A percentile compares a stretch with the other conserved stretches of the same genome.
Evolutionary conservation across 257 asterid species (phyloP).

Genomic region (Jacaranda mimosifolia): DNA sequence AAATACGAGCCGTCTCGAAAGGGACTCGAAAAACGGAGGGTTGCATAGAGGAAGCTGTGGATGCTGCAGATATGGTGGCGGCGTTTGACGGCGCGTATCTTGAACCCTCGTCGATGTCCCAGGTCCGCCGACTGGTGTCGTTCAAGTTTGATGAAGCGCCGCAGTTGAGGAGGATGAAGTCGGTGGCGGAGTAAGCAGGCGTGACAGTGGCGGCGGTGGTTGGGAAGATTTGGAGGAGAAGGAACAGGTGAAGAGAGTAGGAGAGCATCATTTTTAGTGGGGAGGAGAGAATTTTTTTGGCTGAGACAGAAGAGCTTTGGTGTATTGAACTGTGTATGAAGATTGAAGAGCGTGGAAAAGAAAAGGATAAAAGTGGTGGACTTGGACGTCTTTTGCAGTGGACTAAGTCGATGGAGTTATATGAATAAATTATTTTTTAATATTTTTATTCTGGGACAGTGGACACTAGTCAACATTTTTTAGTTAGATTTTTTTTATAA

Average conservation of each 20-base stretch:
- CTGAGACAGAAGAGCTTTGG: background rate
- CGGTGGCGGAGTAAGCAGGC: conserved; percentile 42
- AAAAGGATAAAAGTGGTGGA: background rate
- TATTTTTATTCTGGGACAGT: background rate
- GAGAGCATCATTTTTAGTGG: conserved; percentile 31
- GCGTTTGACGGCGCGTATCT: conserved; percentile 42
- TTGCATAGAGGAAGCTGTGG: conserved; percentile 24
- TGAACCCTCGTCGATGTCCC: conserved; percentile 52
- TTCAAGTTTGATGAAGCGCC: conserved; percentile 37
- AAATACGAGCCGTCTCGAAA: conserved; percentile 51
- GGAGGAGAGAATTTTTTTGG: background rate
- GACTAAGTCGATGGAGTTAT: conserved; percentile 31
- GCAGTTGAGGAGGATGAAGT: conserved; percentile 61
- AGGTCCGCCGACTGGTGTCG: conserved; percentile 37
- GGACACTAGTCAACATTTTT: background rate
- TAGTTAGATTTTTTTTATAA: no score
- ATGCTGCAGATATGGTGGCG: conserved; percentile 35
- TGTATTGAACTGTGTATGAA: background rate
- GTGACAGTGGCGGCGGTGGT: conserved; percentile 5
- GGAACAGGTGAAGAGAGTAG: conserved; percentile 15
- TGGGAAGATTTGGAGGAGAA: conserved; percentile 24
- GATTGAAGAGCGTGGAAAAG: background rate
- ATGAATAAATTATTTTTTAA: background rate
- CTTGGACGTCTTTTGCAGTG: conserved; percentile 18
- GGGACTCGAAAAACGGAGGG: conserved; percentile 42